Evolutionary conservation across 768 basidiomycete genomes (phyloP).

Genomic region (Termitomyces sp.): DNA sequence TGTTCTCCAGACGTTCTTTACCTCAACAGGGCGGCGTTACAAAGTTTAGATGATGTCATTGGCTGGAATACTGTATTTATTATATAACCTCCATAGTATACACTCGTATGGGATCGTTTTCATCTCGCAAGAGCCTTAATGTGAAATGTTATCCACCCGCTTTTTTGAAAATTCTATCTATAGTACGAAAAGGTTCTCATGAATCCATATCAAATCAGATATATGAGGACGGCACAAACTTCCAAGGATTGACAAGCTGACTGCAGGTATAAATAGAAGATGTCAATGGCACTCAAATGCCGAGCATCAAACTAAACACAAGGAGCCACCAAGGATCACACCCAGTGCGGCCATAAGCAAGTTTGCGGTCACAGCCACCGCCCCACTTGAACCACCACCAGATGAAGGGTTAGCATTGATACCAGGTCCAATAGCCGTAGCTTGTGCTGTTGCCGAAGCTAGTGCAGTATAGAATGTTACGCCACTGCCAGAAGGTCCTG

Average conservation of each 20-base stretch:
- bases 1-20: conserved; percentile 94
- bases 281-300: neutral
- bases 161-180: neutral
- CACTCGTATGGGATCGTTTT: neutral
- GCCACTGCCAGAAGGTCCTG: conserved; percentile 36
- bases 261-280: neutral
- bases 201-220: neutral
- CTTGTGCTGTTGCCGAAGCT: conserved; percentile 3
- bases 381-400: neutral
- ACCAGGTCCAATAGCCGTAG: neutral
- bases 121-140: neutral
- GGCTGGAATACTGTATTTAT: conserved; percentile 8
- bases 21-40: conserved; percentile 86
- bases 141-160: neutral
- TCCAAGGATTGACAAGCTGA: neutral
- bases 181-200: neutral
- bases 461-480: conserved; percentile 25
- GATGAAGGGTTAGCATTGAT: neutral
- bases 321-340: neutral
- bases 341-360: conserved; percentile 1
- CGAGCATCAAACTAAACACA: neutral
- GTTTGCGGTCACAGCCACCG: neutral
- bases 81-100: neutral
- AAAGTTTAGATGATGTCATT: conserved; percentile 57
- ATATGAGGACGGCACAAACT: neutral